Percentiles rank a stretch among this genome's conserved stretches.
These are phyloP conservation scores for Trichophyton benhamiae DNA, from an alignment of 2,329 filamentous ascomycete genomes.

Conservation along the genomic window DNA sequence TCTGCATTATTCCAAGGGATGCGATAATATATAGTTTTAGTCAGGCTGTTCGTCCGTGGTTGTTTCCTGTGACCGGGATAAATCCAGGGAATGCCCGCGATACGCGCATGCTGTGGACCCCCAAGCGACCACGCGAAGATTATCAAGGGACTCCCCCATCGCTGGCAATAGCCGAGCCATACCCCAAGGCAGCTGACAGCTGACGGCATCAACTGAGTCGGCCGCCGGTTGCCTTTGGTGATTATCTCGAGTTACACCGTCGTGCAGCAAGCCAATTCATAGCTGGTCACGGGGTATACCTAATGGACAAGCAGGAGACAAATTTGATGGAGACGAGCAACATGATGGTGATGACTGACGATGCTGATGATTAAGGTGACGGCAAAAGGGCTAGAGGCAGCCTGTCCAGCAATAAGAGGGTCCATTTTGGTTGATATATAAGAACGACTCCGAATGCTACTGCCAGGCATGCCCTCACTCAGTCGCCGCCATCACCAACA, in stretches of 20 bases:
- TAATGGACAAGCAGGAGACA: neutral
- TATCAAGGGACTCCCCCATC: no score
- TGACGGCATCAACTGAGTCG: slow-evolving; percentile 1
- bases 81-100: neutral
- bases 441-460: neutral
- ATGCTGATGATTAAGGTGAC: no score
- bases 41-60: neutral
- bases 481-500: neutral
- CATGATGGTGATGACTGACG: neutral
- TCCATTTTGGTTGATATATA: neutral
- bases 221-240: neutral
- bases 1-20: no score
- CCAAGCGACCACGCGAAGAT: no score
- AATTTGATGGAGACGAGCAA: neutral
- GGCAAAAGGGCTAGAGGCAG: neutral
- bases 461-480: neutral
- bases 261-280: neutral
- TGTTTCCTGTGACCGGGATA: neutral
- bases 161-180: no score
- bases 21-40: neutral
- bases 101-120: no score
- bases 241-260: neutral
- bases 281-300: neutral
- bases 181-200: neutral
- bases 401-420: neutral